A percentile compares a stretch with the other conserved stretches of the same genome.
phyloP scores from a whole-genome alignment of 2,329 filamentous ascomycete genomes.

The Metarhizium sp. region DNA sequence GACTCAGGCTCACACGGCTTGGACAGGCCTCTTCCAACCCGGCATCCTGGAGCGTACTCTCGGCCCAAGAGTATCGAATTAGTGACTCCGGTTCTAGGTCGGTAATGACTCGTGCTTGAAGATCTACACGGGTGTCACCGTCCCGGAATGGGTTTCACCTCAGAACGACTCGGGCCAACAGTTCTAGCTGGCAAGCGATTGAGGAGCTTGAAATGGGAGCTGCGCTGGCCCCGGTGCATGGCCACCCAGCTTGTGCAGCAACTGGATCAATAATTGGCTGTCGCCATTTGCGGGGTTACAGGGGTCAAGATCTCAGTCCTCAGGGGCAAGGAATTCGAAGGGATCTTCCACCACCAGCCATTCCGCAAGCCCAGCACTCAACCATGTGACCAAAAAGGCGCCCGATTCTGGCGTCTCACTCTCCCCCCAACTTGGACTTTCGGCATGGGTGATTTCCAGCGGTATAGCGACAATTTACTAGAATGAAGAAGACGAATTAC shows the following conservation, averaged over 20 bases:
- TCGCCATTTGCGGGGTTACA: constrained; percentile 8
- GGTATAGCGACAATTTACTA: too few species aligned
- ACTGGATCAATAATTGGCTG: constrained; percentile 2
- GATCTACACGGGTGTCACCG: neutral
- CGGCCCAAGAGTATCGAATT: constrained; percentile 55
- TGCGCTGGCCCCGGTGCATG: neutral
- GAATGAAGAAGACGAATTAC: neutral
- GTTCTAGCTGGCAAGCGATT: neutral
- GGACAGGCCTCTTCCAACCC: constrained; percentile 48
- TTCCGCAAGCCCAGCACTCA: neutral
- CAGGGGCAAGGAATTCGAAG: neutral
- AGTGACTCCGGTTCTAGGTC: constrained; percentile 48
- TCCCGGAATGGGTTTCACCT: neutral
- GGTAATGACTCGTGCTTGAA: constrained; percentile 21
- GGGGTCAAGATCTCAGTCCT: constrained; percentile 1
- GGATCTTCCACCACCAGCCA: neutral
- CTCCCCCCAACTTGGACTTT: too few species aligned
- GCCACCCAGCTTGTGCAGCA: neutral
- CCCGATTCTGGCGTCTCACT: too few species aligned
- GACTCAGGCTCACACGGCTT: constrained; percentile 23
- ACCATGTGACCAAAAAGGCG: neutral
- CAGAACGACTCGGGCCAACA: neutral
- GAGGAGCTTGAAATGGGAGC: neutral
- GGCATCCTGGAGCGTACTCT: constrained; percentile 44
- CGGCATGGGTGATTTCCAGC: too few species aligned